These are phyloP conservation scores for Coemansia sp. DNA, from an alignment of 192 early-diverging fungal species.

Conservation along the genomic window DNA sequence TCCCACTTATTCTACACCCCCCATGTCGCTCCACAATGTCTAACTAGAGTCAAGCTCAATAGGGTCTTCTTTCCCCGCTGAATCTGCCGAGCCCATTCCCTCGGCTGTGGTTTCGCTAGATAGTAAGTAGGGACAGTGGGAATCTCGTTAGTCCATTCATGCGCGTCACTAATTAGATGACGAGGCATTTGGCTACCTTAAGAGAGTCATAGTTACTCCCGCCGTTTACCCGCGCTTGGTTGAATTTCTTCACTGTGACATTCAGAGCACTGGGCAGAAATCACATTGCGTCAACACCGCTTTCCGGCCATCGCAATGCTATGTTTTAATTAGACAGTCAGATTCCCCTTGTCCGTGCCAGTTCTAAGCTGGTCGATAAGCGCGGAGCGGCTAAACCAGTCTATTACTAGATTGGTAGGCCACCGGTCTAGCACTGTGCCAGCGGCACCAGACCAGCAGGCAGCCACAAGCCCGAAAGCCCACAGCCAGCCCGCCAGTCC, in stretches of 20 bases:
- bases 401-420: too few relatives aligned
- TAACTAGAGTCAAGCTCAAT: slow-evolving; percentile 63
- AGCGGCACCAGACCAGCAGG: too few relatives aligned
- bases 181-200: slow-evolving; percentile 60
- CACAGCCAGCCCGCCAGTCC: slow-evolving; percentile 9
- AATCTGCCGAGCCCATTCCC: slow-evolving; percentile 65
- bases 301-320: slow-evolving; percentile 74
- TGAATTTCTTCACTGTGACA: slow-evolving; percentile 81
- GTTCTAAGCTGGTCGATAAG: slow-evolving; percentile 71
- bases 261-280: slow-evolving; percentile 83
- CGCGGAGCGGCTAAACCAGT: slow-evolving; percentile 26
- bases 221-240: slow-evolving; percentile 68
- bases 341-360: slow-evolving; percentile 78
- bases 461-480: slow-evolving; percentile 10
- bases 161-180: slow-evolving; percentile 64
- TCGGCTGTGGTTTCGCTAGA: slow-evolving; percentile 70
- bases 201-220: slow-evolving; percentile 78
- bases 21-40: slow-evolving; percentile 67
- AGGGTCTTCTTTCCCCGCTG: slow-evolving; percentile 63
- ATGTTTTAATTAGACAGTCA: slow-evolving; percentile 85
- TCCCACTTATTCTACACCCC: slow-evolving; percentile 69
- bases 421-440: too few relatives aligned
- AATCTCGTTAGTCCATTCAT: slow-evolving; percentile 68
- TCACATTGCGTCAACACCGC: slow-evolving; percentile 76
- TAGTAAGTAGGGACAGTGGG: slow-evolving; percentile 64